Evolutionary conservation across 441 rosid species (phyloP).

Genomic region (Aquilaria agallochum): DNA sequence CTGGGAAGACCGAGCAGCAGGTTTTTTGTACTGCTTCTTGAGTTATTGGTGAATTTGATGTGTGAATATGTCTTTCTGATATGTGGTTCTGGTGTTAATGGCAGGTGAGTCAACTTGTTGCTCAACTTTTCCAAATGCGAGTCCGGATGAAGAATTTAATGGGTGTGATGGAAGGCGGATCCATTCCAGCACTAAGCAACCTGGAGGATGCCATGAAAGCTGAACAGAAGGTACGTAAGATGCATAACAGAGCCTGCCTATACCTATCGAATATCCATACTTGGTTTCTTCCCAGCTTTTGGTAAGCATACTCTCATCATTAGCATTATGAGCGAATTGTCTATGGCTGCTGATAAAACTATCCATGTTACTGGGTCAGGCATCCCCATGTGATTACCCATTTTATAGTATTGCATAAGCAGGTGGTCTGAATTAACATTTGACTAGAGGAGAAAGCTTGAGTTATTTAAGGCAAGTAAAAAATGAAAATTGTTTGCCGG

Average conservation of each 20-base stretch:
- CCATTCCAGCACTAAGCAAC: slow-evolving; percentile 80
- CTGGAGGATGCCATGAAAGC: slow-evolving; percentile 84
- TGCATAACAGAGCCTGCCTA: not conserved
- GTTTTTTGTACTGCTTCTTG: slow-evolving; percentile 23
- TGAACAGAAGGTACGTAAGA: slow-evolving; percentile 64
- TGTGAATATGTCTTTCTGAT: slow-evolving; percentile 1
- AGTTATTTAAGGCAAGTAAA: no score
- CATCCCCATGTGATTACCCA: no score
- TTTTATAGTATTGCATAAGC: no score
- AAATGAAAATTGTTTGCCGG: no score
- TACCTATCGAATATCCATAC: no score
- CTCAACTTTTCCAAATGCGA: slow-evolving; percentile 98
- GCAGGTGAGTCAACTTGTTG: slow-evolving; percentile 94
- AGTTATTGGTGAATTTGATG: not conserved
- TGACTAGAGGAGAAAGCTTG: no score
- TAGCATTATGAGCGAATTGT: no score
- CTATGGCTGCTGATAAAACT: no score
- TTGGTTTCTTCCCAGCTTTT: no score
- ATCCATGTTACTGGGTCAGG: no score
- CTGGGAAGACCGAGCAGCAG: slow-evolving; percentile 92
- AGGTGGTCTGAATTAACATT: no score
- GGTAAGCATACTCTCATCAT: no score
- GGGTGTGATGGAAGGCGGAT: slow-evolving; percentile 96
- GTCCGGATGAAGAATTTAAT: slow-evolving; percentile 92
- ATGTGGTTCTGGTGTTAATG: slow-evolving; percentile 18